A percentile compares a stretch with the other conserved stretches of the same genome.
These are phyloP conservation scores for Chytridium lagenaria DNA, from an alignment of 371 early-diverging fungal genomes.

Conservation along the genomic window DNA sequence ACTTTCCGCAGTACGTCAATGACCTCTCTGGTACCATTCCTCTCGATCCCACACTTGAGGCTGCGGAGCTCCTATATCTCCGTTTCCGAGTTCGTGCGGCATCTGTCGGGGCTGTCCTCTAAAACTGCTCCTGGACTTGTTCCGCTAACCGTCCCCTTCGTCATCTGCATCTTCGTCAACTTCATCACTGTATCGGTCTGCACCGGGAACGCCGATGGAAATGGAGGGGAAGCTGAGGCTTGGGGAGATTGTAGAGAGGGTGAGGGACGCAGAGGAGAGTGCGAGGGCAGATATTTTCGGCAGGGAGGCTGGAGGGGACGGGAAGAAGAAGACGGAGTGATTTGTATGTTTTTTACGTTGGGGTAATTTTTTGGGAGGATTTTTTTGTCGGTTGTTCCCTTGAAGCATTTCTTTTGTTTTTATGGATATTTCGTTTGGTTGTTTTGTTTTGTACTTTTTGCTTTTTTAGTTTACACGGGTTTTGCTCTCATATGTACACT, in stretches of 20 bases:
- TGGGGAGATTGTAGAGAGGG: conserved; percentile 15
- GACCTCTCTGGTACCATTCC: conserved; percentile 35
- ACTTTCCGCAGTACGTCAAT: conserved; percentile 37
- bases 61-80: conserved; percentile 35
- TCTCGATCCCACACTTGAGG: conserved; percentile 32
- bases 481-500: no score
- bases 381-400: no score
- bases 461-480: no score
- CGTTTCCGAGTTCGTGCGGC: conserved; percentile 38
- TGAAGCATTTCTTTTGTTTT: no score
- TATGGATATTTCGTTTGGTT: no score
- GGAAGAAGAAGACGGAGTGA: conserved; percentile 1
- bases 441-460: no score
- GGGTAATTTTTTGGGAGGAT: no score
- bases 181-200: background rate
- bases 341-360: no score
- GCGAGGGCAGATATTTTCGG: background rate
- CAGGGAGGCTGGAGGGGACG: background rate
- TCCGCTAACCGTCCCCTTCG: background rate
- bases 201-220: background rate
- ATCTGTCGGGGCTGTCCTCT: conserved; percentile 23
- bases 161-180: background rate
- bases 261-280: background rate
- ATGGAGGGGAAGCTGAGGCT: background rate
- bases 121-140: background rate